Percentiles rank a stretch among this genome's conserved stretches.
phyloP scores from a whole-genome alignment of 345 rosid genomes.

The Sapria himalayana region DNA sequence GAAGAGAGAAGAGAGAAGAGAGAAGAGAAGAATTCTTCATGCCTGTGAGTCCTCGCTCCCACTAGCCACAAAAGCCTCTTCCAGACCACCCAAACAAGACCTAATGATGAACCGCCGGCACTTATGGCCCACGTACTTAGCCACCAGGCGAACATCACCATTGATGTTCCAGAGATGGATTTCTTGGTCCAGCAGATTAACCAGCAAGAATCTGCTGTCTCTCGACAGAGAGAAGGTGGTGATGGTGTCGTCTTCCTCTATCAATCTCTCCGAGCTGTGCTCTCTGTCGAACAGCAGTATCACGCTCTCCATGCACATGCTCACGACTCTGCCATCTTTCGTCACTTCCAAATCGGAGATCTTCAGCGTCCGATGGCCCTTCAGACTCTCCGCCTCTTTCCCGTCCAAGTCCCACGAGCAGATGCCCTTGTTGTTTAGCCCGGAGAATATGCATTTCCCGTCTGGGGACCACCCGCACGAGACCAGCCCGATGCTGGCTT shows the following conservation, averaged over 20 bases:
- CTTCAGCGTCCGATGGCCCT: conserved; percentile 26
- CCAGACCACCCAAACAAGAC: conserved; percentile 58
- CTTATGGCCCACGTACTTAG: conserved; percentile 36
- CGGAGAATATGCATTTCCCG: conserved; percentile 25
- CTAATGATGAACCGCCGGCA: conserved; percentile 40
- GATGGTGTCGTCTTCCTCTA: conserved; percentile 32
- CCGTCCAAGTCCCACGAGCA: conserved; percentile 41
- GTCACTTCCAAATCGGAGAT: conserved; percentile 41
- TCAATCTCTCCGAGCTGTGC: conserved; percentile 22
- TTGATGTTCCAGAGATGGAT: conserved; percentile 44
- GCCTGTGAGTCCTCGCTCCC: conserved; percentile 74
- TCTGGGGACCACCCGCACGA: conserved; percentile 57
- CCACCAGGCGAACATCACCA: conserved; percentile 23
- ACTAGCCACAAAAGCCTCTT: conserved; percentile 43
- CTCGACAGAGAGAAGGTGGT: conserved; percentile 40
- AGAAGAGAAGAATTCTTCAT: conserved; percentile 6
- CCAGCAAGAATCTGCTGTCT: conserved; percentile 33
- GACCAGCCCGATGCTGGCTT: conserved; percentile 25
- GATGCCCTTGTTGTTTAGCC: conserved; percentile 31
- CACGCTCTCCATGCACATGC: conserved; percentile 26
- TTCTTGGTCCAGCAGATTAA: conserved; percentile 43
- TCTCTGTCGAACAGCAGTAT: conserved; percentile 30
- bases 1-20: background rate
- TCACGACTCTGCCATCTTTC: conserved; percentile 27
- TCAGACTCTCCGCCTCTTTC: conserved; percentile 31